Conservation (phyloP, 805 yeast species). For the Saturnispora gosingensis region DNA sequence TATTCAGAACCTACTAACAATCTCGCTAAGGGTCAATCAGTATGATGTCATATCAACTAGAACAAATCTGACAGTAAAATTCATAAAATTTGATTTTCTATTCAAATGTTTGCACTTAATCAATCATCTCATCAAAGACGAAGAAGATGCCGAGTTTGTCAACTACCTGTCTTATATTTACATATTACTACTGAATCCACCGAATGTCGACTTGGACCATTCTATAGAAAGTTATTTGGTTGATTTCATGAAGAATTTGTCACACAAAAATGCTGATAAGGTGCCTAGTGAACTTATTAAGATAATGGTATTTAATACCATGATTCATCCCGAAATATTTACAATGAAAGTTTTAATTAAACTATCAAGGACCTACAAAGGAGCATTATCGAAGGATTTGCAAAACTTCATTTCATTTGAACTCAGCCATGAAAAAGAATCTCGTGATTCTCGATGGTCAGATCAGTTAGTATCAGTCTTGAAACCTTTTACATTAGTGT, state of each 20-base stretch:
- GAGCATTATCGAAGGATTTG: not conserved
- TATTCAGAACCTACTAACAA: not conserved
- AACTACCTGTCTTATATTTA: not conserved
- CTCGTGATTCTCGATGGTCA: not conserved
- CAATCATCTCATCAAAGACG: not conserved
- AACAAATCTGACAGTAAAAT: not conserved
- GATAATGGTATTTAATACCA: not conserved
- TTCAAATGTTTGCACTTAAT: not conserved
- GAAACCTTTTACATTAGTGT: not conserved
- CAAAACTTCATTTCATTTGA: not conserved
- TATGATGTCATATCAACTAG: slow-evolving; percentile 1
- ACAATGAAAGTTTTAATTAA: not conserved
- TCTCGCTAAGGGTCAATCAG: not conserved
- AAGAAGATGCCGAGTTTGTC: not conserved
- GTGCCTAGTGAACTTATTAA: not conserved
- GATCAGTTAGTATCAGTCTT: not conserved
- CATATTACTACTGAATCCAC: slow-evolving; percentile 1
- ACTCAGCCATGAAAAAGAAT: not conserved
- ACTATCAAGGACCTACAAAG: not conserved
- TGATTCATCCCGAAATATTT: not conserved
- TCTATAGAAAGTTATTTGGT: not conserved
- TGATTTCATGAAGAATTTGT: not conserved
- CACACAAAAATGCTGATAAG: not conserved
- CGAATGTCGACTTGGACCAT: not conserved
- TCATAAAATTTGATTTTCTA: not conserved